A percentile compares a stretch with the other conserved stretches of the same genome.
These are phyloP conservation scores for Fragaria nilgerrensis DNA, from an alignment of 306 rosid species.

Conservation along the genomic window DNA sequence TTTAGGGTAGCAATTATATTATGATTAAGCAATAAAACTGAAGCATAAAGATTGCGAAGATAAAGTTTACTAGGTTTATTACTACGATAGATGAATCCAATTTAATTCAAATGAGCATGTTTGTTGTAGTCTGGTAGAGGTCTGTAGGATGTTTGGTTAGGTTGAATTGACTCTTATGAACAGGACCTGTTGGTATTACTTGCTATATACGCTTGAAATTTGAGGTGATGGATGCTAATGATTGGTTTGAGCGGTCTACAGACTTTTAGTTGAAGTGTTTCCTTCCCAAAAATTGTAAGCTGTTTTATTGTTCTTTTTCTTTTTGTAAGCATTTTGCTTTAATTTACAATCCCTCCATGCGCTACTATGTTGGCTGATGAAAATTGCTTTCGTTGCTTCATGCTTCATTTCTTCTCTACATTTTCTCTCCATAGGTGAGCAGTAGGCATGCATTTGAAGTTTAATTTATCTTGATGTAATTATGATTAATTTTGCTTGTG, in stretches of 20 bases:
- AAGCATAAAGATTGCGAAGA: not conserved
- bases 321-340: not conserved
- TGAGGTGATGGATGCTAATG: constrained; percentile 7
- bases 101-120: not conserved
- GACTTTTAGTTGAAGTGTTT: not conserved
- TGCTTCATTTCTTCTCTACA: not conserved
- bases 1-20: not conserved
- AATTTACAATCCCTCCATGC: not conserved
- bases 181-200: not conserved
- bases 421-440: not conserved
- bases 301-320: not conserved
- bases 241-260: constrained; percentile 9
- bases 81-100: not conserved
- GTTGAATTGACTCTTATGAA: not conserved
- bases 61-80: not conserved
- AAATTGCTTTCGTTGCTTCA: not conserved
- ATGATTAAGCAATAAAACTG: not conserved
- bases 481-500: not conserved
- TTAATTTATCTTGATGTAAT: not conserved
- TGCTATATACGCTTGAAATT: not conserved
- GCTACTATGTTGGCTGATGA: not conserved
- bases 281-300: constrained; percentile 8
- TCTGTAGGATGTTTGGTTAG: not conserved
- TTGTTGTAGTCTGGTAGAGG: not conserved
- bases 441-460: not conserved